Evolutionary conservation across 2,329 filamentous ascomycete genomes (phyloP).

Genomic region (Plenodomus lindquistii): DNA sequence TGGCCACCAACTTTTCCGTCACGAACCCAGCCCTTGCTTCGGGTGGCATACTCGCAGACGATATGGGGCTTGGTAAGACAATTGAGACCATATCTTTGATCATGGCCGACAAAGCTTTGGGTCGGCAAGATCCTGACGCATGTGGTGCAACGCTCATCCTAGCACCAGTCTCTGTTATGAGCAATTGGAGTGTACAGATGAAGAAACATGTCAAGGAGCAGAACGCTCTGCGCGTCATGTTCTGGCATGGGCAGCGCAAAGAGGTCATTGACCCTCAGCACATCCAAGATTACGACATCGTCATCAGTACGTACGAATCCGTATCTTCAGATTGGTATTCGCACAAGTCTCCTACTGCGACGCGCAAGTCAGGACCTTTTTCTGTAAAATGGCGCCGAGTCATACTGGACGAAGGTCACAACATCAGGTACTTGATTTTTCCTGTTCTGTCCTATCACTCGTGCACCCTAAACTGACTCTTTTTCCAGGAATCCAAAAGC

Average conservation of each 20-base stretch:
- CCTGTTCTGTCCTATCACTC: no score
- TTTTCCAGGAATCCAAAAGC: constrained; percentile 77
- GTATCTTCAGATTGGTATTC: constrained; percentile 67
- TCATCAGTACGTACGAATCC: constrained; percentile 84
- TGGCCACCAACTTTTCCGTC: constrained; percentile 70
- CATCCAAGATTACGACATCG: constrained; percentile 70
- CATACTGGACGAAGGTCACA: constrained; percentile 53
- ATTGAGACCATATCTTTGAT: constrained; percentile 83
- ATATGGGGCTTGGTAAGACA: constrained; percentile 92
- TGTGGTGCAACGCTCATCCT: constrained; percentile 73
- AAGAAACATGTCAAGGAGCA: constrained; percentile 69
- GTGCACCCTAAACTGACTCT: neutral
- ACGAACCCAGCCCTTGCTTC: constrained; percentile 69
- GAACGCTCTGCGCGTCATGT: constrained; percentile 67
- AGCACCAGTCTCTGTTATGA: constrained; percentile 83
- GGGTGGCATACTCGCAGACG: constrained; percentile 82
- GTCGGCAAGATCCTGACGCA: constrained; percentile 19
- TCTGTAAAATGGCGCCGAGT: constrained; percentile 75
- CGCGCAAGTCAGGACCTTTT: constrained; percentile 52
- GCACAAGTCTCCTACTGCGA: constrained; percentile 42
- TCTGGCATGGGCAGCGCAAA: constrained; percentile 70
- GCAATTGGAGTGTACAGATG: constrained; percentile 85
- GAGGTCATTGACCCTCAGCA: constrained; percentile 56
- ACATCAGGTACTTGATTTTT: neutral
- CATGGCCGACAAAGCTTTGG: constrained; percentile 56